Evolutionary conservation across 2,329 filamentous ascomycete genomes (phyloP), one percentile per base, ranked within the genome.

Genomic region (Pseudovirgaria hyperparasitica): DNA sequence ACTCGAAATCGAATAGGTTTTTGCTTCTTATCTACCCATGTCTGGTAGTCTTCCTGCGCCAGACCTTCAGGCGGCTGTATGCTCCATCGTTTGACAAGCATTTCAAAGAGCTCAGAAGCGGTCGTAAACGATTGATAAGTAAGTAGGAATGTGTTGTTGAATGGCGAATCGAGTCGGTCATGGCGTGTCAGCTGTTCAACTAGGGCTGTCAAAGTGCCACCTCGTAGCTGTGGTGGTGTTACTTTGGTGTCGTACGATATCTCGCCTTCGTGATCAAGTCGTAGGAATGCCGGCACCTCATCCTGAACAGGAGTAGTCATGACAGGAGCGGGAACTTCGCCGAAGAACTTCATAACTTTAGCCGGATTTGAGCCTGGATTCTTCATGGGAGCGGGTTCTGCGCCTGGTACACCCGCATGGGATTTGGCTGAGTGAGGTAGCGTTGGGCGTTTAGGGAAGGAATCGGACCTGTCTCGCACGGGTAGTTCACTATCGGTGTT

Each of bases 101-200:
- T 70, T 53, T 94, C 85, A 45, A 96, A 96, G 0, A 98, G 65
- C 53, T 96, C 90, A 5, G 78, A 67, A 1, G 87, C 90, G 3
- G 76, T 75, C 0, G 90, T 96, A 47, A 98, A 98, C 0, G 90
- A 98, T 35, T 82, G 72, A 52, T 98, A 98, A 1, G 90, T 98
- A 19, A 98, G 70, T 10, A 98, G 72, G 65, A 98, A 98, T 1
- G 90, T 98, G 45, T 87, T 92, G 61, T 96, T 96, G 60, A 96
- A 96, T 36, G 71, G 87, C 3, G 86, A 84, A 48, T 96, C 90
- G 9, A 93, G 70, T 46, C 92, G 90, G 57, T 98, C 90, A 48
- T 98, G 90, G 25, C 90, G 74, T 10, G 90, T 98, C 23, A 98
- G 67, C 47, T 96, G 87, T 54, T 96, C 90, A 5, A 94, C 90